Evolutionary conservation across 2,329 filamentous ascomycete genomes (phyloP).

Genomic region (Epichloe typhina): DNA sequence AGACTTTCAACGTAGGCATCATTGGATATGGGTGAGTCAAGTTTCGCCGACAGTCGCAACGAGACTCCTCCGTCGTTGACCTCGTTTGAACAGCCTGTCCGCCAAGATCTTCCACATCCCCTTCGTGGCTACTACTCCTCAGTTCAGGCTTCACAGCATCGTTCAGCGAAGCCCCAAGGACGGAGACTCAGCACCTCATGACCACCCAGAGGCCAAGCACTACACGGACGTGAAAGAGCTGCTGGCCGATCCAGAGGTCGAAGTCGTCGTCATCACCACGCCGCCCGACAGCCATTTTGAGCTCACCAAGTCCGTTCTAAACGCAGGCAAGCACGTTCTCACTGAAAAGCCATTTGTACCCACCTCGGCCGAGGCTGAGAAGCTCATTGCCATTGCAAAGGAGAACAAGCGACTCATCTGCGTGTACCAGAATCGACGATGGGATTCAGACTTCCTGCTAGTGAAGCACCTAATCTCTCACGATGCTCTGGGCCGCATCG

Average conservation of each 20-base stretch:
- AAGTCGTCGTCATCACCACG: slow-evolving; percentile 59
- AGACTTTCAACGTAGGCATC: slow-evolving; percentile 36
- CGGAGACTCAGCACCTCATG: slow-evolving; percentile 52
- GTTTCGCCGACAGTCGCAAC: background rate
- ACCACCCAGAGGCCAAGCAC: slow-evolving; percentile 52
- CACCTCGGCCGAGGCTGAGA: slow-evolving; percentile 51
- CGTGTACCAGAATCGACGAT: slow-evolving; percentile 67
- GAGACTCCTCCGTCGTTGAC: slow-evolving; percentile 2
- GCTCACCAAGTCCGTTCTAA: slow-evolving; percentile 50
- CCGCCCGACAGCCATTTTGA: slow-evolving; percentile 58
- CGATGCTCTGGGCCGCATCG: slow-evolving; percentile 52
- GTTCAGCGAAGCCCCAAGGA: slow-evolving; percentile 59
- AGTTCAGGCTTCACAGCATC: slow-evolving; percentile 58
- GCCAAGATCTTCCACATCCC: slow-evolving; percentile 80
- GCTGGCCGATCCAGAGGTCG: slow-evolving; percentile 50
- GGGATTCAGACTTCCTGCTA: slow-evolving; percentile 65
- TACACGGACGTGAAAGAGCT: slow-evolving; percentile 50
- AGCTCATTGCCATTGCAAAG: slow-evolving; percentile 44
- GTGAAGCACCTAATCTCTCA: slow-evolving; percentile 47
- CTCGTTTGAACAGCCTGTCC: slow-evolving; percentile 28
- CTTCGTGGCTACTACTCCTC: slow-evolving; percentile 51
- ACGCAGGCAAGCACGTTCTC: slow-evolving; percentile 63
- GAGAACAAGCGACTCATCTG: slow-evolving; percentile 40
- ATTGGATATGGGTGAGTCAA: slow-evolving; percentile 37
- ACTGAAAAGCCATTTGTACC: slow-evolving; percentile 78